Evolutionary conservation across 2,329 filamentous ascomycete genomes (phyloP).

Genomic region (Trematosphaeria pertusa): DNA sequence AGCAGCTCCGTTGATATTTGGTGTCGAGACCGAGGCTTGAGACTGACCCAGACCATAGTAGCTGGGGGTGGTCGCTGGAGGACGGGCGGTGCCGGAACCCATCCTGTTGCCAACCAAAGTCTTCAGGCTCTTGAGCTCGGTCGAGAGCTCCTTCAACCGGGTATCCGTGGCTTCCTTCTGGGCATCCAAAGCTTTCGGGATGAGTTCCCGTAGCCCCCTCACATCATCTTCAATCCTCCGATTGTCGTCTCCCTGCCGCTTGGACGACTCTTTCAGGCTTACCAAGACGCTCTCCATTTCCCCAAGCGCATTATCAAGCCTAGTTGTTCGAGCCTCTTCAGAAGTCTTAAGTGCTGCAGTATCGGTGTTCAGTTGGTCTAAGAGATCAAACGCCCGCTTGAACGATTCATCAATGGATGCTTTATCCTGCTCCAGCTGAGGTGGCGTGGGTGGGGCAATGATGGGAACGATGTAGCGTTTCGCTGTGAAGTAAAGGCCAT

Average conservation of each 20-base stretch:
- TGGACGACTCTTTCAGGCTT: constrained; percentile 81
- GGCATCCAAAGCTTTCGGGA: constrained; percentile 86
- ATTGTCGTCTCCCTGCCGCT: constrained; percentile 85
- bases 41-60: constrained; percentile 34
- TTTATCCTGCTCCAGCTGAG: constrained; percentile 94
- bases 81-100: constrained; percentile 39
- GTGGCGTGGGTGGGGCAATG: constrained; percentile 90
- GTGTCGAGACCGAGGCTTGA: constrained; percentile 27
- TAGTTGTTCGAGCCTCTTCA: constrained; percentile 82
- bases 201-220: constrained; percentile 77
- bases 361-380: constrained; percentile 91
- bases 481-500: constrained; percentile 85
- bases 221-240: constrained; percentile 88
- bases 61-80: constrained; percentile 27
- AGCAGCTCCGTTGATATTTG: constrained; percentile 36
- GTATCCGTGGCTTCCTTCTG: constrained; percentile 85
- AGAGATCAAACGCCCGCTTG: constrained; percentile 85
- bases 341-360: constrained; percentile 86
- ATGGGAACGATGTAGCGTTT: constrained; percentile 90
- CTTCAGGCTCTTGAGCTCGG: constrained; percentile 91
- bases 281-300: constrained; percentile 85
- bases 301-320: constrained; percentile 78
- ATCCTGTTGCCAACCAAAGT: constrained; percentile 76
- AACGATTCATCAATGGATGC: constrained; percentile 91
- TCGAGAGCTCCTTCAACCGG: constrained; percentile 82